These are phyloP conservation scores for Xeromyces bisporus DNA, from an alignment of 495 filamentous ascomycete genomes.

Conservation along the genomic window DNA sequence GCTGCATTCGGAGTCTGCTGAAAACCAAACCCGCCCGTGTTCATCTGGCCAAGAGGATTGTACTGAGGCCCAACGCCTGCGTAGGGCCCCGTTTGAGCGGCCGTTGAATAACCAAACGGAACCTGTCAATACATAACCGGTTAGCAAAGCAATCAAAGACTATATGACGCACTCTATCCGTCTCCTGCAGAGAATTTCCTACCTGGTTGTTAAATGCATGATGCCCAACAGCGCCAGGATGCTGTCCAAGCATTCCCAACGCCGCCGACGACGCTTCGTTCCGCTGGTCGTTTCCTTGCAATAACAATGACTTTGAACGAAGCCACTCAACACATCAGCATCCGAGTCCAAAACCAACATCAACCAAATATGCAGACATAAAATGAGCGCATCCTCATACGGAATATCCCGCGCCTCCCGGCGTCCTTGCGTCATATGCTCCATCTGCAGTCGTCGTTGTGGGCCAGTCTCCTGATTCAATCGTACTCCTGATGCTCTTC, in stretches of 20 bases:
- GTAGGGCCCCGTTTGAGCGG: neutral
- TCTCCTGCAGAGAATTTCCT: no score
- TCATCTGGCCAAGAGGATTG: neutral
- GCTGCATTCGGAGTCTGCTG: neutral
- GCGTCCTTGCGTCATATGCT: constrained; percentile 4
- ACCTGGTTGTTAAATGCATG: no score
- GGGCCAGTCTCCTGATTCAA: constrained; percentile 2
- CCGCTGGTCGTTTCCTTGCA: no score
- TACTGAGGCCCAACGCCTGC: neutral
- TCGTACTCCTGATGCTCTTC: constrained; percentile 7
- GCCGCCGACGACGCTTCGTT: no score
- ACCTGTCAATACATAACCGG: no score
- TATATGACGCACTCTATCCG: no score
- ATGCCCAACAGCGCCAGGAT: constrained; percentile 2
- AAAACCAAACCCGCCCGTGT: neutral
- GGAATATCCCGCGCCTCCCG: constrained; percentile 11
- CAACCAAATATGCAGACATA: constrained; percentile 8
- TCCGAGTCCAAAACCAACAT: no score
- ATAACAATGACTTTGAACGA: no score
- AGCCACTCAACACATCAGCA: no score
- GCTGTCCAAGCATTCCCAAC: constrained; percentile 9
- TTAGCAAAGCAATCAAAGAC: no score
- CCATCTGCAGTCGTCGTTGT: constrained; percentile 5
- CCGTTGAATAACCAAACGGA: neutral
- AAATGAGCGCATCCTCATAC: constrained; percentile 15